Percentiles rank a stretch among this genome's conserved stretches.
Evolutionary conservation across 345 rosid species (phyloP).

Genomic region (Acer yangbiense): DNA sequence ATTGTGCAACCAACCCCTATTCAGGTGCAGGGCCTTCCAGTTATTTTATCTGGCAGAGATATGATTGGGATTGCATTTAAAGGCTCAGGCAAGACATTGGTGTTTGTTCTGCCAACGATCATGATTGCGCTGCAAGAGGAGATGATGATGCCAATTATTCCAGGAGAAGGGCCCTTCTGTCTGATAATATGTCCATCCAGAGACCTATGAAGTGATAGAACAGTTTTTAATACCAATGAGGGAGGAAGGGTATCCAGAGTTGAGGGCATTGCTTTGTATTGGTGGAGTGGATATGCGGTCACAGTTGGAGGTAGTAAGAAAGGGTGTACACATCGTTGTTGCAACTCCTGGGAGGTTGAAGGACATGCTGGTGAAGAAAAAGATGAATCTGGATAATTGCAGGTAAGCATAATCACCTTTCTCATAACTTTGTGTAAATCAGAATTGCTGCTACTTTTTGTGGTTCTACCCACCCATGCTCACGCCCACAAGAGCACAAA

Average conservation of each 20-base stretch:
- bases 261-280: slow-evolving; percentile 80
- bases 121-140: slow-evolving; percentile 94
- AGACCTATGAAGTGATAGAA: slow-evolving; percentile 83
- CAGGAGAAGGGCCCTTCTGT: slow-evolving; percentile 88
- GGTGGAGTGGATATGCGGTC: slow-evolving; percentile 94
- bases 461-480: too few species aligned
- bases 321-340: slow-evolving; percentile 88
- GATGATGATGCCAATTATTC: slow-evolving; percentile 80
- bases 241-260: slow-evolving; percentile 63
- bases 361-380: slow-evolving; percentile 94
- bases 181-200: slow-evolving; percentile 84
- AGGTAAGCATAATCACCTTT: slow-evolving; percentile 40
- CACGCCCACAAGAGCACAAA: too few species aligned
- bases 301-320: slow-evolving; percentile 83
- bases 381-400: slow-evolving; percentile 90
- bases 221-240: slow-evolving; percentile 67
- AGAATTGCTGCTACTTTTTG: too few species aligned
- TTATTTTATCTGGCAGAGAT: slow-evolving; percentile 74
- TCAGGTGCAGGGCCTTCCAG: slow-evolving; percentile 95
- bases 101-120: slow-evolving; percentile 83
- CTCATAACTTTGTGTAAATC: too few species aligned
- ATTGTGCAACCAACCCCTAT: slow-evolving; percentile 94
- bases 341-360: slow-evolving; percentile 96
- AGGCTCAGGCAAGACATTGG: slow-evolving; percentile 87
- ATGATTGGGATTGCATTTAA: slow-evolving; percentile 96